Evolutionary conservation across 2,329 filamentous ascomycete genomes (phyloP).

Genomic region (Microcyclosporella mali): DNA sequence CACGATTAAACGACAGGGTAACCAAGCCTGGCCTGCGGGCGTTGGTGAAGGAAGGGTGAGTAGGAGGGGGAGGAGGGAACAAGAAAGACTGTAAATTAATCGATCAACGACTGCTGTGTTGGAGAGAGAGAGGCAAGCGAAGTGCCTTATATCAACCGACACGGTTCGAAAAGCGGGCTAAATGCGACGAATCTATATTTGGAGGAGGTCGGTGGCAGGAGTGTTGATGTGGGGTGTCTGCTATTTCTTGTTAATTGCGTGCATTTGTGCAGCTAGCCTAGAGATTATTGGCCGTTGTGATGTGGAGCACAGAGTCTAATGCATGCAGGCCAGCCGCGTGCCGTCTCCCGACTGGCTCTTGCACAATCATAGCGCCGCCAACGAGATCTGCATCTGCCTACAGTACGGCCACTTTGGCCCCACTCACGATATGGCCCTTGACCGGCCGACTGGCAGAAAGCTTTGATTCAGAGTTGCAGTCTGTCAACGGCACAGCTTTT

Average conservation of each 20-base stretch:
- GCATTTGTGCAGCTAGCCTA: constrained; percentile 14
- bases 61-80: constrained; percentile 5
- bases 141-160: constrained; percentile 45
- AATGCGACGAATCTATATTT: constrained; percentile 43
- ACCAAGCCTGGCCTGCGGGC: constrained; percentile 45
- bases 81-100: constrained; percentile 44
- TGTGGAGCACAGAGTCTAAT: too few relatives aligned
- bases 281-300: constrained; percentile 19
- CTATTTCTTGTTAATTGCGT: constrained; percentile 23
- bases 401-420: too few relatives aligned
- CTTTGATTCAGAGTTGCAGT: too few relatives aligned
- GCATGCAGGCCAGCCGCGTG: too few relatives aligned
- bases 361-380: too few relatives aligned
- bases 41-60: constrained; percentile 32
- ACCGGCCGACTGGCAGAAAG: too few relatives aligned
- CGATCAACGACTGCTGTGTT: constrained; percentile 35
- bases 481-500: too few relatives aligned
- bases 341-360: too few relatives aligned
- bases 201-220: constrained; percentile 28
- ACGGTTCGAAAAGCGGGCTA: constrained; percentile 34
- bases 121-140: constrained; percentile 30
- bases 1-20: constrained; percentile 39
- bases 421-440: too few relatives aligned
- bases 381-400: too few relatives aligned
- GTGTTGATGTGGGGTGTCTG: constrained; percentile 4